A percentile compares a stretch with the other conserved stretches of the same genome.
phyloP scores from a whole-genome alignment of 1,284 basidiomycete species.

The Microbotryum intermedium region DNA sequence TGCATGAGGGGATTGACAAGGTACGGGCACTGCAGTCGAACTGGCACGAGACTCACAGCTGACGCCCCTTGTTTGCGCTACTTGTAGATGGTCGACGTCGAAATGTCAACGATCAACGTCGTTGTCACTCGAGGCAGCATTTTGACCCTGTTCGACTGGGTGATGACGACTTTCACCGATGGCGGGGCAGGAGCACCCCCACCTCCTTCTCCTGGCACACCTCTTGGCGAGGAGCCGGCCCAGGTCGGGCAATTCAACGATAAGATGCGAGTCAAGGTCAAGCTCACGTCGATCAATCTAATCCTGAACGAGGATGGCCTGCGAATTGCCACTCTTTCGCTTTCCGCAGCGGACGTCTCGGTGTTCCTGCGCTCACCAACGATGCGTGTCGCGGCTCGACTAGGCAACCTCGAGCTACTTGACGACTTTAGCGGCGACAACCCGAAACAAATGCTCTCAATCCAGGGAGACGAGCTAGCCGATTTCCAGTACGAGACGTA shows the following conservation, averaged over 20 bases:
- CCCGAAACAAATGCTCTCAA: conserved; percentile 75
- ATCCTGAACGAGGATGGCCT: conserved; percentile 68
- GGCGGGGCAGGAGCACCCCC: conserved; percentile 36
- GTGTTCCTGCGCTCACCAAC: conserved; percentile 67
- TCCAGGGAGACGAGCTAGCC: conserved; percentile 90
- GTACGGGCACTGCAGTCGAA: conserved; percentile 5
- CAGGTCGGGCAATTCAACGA: conserved; percentile 35
- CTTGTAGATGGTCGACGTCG: conserved; percentile 69
- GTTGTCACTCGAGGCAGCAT: conserved; percentile 86
- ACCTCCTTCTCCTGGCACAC: neutral
- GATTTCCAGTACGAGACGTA: conserved; percentile 94
- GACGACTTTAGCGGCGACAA: conserved; percentile 58
- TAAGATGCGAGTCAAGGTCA: conserved; percentile 75
- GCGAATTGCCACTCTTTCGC: conserved; percentile 72
- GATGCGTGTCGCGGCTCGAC: conserved; percentile 68
- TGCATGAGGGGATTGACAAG: conserved; percentile 73
- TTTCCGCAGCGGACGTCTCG: conserved; percentile 84
- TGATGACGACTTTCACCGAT: conserved; percentile 91
- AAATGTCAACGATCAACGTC: conserved; percentile 87
- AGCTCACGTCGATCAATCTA: conserved; percentile 78
- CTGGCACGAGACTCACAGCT: neutral
- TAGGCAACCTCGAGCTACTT: conserved; percentile 75
- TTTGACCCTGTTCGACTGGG: conserved; percentile 86
- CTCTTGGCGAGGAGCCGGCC: neutral
- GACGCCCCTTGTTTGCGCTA: neutral